Evolutionary conservation across 2,329 filamentous ascomycete genomes (phyloP).

Genomic region (Diaporthe sp.): DNA sequence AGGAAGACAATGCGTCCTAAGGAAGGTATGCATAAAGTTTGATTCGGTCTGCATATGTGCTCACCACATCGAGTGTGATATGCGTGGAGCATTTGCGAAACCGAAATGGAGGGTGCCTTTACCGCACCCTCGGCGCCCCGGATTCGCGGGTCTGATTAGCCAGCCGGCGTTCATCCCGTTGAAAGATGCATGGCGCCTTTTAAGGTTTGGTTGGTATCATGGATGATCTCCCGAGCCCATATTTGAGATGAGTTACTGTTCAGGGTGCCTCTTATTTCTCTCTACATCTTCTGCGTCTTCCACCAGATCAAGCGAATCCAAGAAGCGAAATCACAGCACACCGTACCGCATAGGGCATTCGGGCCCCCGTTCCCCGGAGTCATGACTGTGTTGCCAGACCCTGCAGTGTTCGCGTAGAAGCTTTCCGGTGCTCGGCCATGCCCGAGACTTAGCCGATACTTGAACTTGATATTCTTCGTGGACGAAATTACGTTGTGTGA

Average conservation of each 20-base stretch:
- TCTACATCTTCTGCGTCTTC: not conserved
- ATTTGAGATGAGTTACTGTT: slow-evolving; percentile 1
- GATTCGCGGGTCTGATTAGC: not conserved
- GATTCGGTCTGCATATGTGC: not conserved
- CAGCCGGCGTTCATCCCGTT: not conserved
- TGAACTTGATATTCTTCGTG: not conserved
- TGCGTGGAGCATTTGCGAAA: not conserved
- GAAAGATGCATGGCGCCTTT: not conserved
- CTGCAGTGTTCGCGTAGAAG: not conserved
- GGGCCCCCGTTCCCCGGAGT: not conserved
- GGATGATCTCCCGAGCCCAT: slow-evolving; percentile 7
- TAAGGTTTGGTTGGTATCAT: slow-evolving; percentile 16
- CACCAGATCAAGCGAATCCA: not conserved
- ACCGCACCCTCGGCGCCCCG: not conserved
- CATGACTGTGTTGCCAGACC: not conserved
- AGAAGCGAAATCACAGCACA: not conserved
- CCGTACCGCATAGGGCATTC: not conserved
- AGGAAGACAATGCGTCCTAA: not conserved
- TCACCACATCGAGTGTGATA: not conserved
- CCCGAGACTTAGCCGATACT: slow-evolving; percentile 8
- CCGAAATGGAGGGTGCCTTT: not conserved
- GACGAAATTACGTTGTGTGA: not conserved
- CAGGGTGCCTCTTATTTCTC: not conserved
- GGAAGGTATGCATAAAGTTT: not conserved
- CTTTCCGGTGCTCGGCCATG: not conserved